Conservation (phyloP, 495 filamentous ascomycete genomes). For the Diplogelasinospora grovesii region DNA sequence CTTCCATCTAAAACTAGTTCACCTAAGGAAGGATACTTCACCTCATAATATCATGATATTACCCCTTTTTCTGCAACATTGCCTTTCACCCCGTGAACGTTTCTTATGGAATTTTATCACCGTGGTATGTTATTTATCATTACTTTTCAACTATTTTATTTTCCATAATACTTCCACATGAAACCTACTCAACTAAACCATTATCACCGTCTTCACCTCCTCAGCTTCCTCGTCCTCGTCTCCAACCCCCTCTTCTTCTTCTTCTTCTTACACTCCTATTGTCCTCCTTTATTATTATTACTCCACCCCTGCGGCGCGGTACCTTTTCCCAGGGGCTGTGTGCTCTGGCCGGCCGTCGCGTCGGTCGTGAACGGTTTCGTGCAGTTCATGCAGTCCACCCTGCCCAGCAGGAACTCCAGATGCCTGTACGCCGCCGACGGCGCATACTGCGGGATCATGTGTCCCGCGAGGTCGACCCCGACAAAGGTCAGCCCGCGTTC, state of each 20-base stretch:
- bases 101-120: no score
- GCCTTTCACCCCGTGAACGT: no score
- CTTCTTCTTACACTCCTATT: no score
- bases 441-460: conserved; percentile 60
- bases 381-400: conserved; percentile 40
- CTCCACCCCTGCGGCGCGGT: conserved; percentile 27
- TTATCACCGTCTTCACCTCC: background rate
- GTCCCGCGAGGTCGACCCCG: conserved; percentile 52
- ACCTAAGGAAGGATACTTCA: no score
- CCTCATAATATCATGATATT: no score
- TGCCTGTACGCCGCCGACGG: conserved; percentile 60
- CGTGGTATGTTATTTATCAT: no score
- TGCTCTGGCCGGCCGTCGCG: conserved; percentile 12
- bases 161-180: background rate
- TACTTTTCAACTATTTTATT: no score
- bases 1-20: no score
- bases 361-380: conserved; percentile 27
- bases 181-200: no score
- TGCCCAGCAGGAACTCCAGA: conserved; percentile 59
- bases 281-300: background rate
- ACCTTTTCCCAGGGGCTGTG: conserved; percentile 18
- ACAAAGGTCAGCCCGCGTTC: conserved; percentile 67
- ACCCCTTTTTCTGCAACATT: no score
- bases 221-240: conserved; percentile 1
- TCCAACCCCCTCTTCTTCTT: background rate